phyloP scores from a whole-genome alignment of 2,329 filamentous ascomycete species.

The Penicillium oxalicum region DNA sequence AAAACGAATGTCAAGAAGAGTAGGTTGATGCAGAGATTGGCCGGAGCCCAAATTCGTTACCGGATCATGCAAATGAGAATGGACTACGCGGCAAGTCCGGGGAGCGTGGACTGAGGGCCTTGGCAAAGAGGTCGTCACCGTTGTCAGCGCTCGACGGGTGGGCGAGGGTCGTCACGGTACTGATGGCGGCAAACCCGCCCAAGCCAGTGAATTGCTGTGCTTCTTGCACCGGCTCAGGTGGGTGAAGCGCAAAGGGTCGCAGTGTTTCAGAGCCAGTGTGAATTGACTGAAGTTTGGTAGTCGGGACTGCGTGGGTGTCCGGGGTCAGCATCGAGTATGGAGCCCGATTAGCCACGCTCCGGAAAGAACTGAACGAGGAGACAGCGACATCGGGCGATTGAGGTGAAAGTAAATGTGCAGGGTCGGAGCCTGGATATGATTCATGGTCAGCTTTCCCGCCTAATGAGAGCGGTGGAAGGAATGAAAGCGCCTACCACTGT shows the following conservation, averaged over 20 bases:
- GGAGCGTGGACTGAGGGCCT: slow-evolving; percentile 78
- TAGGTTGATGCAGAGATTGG: no score
- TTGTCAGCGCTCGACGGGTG: slow-evolving; percentile 43
- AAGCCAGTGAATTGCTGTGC: slow-evolving; percentile 24
- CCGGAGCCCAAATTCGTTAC: no score
- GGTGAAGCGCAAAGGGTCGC: slow-evolving; percentile 34
- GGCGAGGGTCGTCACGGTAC: slow-evolving; percentile 15
- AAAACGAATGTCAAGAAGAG: slow-evolving; percentile 6
- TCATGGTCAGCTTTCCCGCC: slow-evolving; percentile 15
- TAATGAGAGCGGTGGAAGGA: no score
- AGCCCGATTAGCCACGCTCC: slow-evolving; percentile 31
- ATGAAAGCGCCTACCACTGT: slow-evolving; percentile 46
- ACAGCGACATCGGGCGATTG: slow-evolving; percentile 59
- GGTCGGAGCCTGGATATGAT: slow-evolving; percentile 11
- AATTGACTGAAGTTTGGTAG: slow-evolving; percentile 8
- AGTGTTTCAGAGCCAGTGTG: slow-evolving; percentile 12
- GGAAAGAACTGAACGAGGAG: slow-evolving; percentile 57
- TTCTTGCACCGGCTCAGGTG: slow-evolving; percentile 35
- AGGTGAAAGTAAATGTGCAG: slow-evolving; percentile 52
- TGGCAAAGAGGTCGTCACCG: slow-evolving; percentile 78
- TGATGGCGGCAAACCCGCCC: slow-evolving; percentile 19
- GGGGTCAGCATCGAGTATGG: slow-evolving; percentile 15
- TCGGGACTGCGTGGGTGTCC: slow-evolving; percentile 24
- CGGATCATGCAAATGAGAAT: slow-evolving; percentile 58
- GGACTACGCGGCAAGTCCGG: slow-evolving; percentile 81